These are phyloP conservation scores for Cadophora sp. DNA, from an alignment of 2,329 filamentous ascomycete genomes.

Conservation along the genomic window DNA sequence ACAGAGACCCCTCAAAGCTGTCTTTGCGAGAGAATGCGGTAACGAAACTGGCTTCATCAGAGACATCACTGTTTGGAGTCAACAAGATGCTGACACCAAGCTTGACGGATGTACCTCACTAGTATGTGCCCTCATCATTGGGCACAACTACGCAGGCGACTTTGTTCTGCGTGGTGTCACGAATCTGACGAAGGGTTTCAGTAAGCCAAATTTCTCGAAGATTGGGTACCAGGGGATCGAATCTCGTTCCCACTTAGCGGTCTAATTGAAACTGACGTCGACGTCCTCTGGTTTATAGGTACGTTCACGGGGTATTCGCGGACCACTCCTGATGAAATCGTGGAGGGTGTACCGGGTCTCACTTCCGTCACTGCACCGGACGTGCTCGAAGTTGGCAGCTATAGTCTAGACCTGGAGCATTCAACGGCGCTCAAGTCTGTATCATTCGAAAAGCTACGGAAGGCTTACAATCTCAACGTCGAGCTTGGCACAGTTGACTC, in stretches of 20 bases:
- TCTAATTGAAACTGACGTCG: background rate
- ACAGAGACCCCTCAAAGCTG: background rate
- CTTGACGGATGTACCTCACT: constrained; percentile 10
- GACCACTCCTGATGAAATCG: background rate
- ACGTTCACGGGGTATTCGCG: background rate
- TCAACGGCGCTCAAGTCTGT: background rate
- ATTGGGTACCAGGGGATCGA: too few species aligned
- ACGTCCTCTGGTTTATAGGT: background rate
- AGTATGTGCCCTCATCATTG: background rate
- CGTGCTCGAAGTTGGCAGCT: background rate
- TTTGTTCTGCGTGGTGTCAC: constrained; percentile 4
- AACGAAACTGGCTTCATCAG: background rate
- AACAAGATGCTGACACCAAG: constrained; percentile 13
- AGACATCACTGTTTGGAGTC: constrained; percentile 4
- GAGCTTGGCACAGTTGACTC: background rate
- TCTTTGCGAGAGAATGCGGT: background rate
- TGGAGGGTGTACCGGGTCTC: background rate
- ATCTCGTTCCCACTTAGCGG: background rate
- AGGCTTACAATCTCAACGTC: background rate
- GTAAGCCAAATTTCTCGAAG: background rate
- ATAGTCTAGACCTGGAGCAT: background rate
- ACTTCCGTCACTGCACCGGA: constrained; percentile 1
- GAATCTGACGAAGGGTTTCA: constrained; percentile 4
- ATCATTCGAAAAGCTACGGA: constrained; percentile 13
- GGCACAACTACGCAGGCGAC: constrained; percentile 7